Percentiles rank a stretch among this genome's conserved stretches.
Evolutionary conservation across 2,329 filamentous ascomycete species (phyloP).

Genomic region (Furcasterigmium sp.): DNA sequence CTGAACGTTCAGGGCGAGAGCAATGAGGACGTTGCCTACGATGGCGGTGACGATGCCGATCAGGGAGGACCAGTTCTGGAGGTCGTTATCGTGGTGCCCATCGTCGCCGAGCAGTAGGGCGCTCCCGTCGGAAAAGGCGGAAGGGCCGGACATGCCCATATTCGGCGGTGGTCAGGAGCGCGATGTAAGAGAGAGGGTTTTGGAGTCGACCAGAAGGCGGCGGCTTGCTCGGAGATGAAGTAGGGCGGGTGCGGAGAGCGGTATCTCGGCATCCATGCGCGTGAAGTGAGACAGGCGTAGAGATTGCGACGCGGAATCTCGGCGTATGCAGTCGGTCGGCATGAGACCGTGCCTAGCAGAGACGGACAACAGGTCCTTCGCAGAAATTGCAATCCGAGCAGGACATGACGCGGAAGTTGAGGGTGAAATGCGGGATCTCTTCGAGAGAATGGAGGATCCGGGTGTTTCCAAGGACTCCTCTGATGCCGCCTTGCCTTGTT

Average conservation of each 20-base stretch:
- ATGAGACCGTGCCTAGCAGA: too few species aligned
- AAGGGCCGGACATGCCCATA: background rate
- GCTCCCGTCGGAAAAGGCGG: background rate
- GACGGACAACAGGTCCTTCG: too few species aligned
- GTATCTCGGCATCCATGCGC: constrained; percentile 1
- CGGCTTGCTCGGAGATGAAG: background rate
- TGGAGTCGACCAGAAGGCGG: background rate
- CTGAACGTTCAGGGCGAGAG: constrained; percentile 92
- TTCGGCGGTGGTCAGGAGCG: background rate
- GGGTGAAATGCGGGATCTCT: background rate
- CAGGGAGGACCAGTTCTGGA: constrained; percentile 79
- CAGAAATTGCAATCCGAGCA: background rate
- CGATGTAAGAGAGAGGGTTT: background rate
- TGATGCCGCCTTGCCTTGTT: too few species aligned
- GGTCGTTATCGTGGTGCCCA: constrained; percentile 36
- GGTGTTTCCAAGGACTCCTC: too few species aligned
- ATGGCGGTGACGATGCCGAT: constrained; percentile 95
- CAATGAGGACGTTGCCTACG: constrained; percentile 87
- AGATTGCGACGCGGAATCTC: background rate
- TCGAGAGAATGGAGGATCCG: too few species aligned
- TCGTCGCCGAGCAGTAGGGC: background rate
- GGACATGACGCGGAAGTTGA: background rate
- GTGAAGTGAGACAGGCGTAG: background rate
- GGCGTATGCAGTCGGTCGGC: background rate
- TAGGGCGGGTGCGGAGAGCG: background rate